Conservation (phyloP, 2,329 filamentous ascomycete species). For the Teratosphaeriaceae sp. region DNA sequence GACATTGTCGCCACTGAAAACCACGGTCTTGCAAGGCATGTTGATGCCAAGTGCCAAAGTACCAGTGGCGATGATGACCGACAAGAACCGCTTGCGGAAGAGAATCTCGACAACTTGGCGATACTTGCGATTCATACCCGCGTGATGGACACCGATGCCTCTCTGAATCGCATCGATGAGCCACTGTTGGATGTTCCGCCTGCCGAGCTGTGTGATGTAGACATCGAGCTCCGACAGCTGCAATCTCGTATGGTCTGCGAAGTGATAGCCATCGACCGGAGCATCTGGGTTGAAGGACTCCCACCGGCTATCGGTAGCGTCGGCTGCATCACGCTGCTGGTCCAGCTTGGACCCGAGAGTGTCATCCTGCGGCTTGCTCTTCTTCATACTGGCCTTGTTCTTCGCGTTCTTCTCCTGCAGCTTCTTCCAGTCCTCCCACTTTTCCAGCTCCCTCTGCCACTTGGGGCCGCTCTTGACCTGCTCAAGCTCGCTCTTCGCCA, state of each 20-base stretch:
- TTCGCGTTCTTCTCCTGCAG: constrained; percentile 34
- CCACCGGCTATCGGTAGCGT: constrained; percentile 50
- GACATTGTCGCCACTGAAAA: constrained; percentile 67
- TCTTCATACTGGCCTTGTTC: constrained; percentile 34
- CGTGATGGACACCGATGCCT: constrained; percentile 71
- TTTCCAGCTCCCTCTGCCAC: constrained; percentile 56
- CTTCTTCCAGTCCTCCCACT: constrained; percentile 53
- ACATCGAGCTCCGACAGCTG: constrained; percentile 52
- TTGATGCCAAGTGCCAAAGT: constrained; percentile 74
- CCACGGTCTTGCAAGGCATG: constrained; percentile 76
- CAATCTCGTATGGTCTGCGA: constrained; percentile 57
- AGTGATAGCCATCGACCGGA: constrained; percentile 57
- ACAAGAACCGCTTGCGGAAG: constrained; percentile 65
- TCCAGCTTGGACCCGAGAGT: constrained; percentile 51
- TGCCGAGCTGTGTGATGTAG: constrained; percentile 47
- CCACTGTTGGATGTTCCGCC: constrained; percentile 44
- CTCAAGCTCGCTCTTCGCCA: constrained; percentile 48
- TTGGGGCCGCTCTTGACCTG: constrained; percentile 52
- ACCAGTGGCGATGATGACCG: constrained; percentile 67
- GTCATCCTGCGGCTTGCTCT: constrained; percentile 33
- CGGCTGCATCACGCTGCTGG: constrained; percentile 50
- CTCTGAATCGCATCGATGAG: constrained; percentile 57
- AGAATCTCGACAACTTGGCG: constrained; percentile 67
- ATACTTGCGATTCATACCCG: constrained; percentile 72
- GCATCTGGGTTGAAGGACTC: constrained; percentile 61